phyloP scores from a whole-genome alignment of 805 yeast species.

The Barnettozyma sucrosica region DNA sequence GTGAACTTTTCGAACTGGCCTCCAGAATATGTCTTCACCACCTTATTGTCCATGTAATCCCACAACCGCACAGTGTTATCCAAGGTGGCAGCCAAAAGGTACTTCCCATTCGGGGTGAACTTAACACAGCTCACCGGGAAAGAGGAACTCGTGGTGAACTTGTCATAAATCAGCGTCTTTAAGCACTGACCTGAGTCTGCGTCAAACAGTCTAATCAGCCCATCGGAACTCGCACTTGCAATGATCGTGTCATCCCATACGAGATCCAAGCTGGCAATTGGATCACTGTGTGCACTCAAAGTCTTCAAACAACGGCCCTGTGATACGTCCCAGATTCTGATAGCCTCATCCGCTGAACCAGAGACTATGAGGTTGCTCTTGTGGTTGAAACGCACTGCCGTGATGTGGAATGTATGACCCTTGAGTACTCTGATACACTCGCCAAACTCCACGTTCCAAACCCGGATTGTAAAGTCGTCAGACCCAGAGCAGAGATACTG shows the following conservation, averaged over 20 bases:
- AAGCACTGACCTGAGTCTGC: conserved; percentile 86
- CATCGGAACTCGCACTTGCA: conserved; percentile 86
- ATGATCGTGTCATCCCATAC: conserved; percentile 77
- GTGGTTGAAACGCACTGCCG: conserved; percentile 59
- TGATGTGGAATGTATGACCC: conserved; percentile 84
- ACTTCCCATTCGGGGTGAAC: conserved; percentile 77
- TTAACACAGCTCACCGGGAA: conserved; percentile 73
- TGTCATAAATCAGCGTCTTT: conserved; percentile 79
- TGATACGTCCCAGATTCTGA: conserved; percentile 81
- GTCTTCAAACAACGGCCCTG: conserved; percentile 69
- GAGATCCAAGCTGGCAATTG: conserved; percentile 70
- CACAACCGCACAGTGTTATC: conserved; percentile 78
- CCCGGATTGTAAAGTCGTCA: conserved; percentile 73
- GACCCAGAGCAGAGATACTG: conserved; percentile 74
- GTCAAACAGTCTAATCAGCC: conserved; percentile 83
- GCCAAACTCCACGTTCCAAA: conserved; percentile 58
- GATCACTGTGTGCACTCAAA: conserved; percentile 88
- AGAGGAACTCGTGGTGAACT: conserved; percentile 51
- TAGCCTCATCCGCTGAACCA: conserved; percentile 87
- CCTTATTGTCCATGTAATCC: conserved; percentile 80
- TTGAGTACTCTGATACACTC: conserved; percentile 38
- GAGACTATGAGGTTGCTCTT: conserved; percentile 76
- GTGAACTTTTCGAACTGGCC: conserved; percentile 38
- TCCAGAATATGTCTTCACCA: conserved; percentile 63
- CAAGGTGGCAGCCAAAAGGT: conserved; percentile 67